Conservation (phyloP, 2,329 filamentous ascomycete genomes). For the Penicillium sp. region DNA sequence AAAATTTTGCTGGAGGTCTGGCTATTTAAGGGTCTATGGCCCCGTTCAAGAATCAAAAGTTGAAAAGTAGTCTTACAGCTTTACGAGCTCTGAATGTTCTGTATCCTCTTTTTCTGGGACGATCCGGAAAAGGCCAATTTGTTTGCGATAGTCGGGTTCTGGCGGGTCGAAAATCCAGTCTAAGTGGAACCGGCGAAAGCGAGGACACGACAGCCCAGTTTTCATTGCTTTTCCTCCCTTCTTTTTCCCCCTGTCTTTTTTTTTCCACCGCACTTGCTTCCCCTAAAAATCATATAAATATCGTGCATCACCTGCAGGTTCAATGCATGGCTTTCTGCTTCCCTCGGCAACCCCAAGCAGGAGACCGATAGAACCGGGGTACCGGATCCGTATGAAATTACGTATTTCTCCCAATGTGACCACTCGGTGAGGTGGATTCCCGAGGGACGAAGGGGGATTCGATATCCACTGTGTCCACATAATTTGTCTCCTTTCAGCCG, state of each 20-base stretch:
- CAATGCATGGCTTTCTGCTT: constrained; percentile 2
- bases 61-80: background rate
- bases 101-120: constrained; percentile 15
- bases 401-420: constrained; percentile 21
- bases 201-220: constrained; percentile 15
- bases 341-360: constrained; percentile 3
- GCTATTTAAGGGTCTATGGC: constrained; percentile 6
- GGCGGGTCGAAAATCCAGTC: constrained; percentile 23
- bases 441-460: constrained; percentile 17
- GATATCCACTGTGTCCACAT: constrained; percentile 14
- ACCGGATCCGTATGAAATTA: constrained; percentile 13
- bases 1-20: background rate
- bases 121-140: constrained; percentile 15
- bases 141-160: constrained; percentile 18
- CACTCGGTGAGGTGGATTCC: constrained; percentile 25
- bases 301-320: background rate
- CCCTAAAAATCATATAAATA: constrained; percentile 1
- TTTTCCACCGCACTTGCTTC: background rate
- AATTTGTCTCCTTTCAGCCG: constrained; percentile 18
- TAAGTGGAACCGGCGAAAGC: constrained; percentile 25
- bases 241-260: background rate
- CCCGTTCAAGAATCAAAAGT: background rate
- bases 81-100: constrained; percentile 2
- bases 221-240: background rate
- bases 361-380: background rate